Evolutionary conservation across 2,329 filamentous ascomycete genomes (phyloP), one percentile per base, ranked within the genome.

Genomic region (Westerdykella sp.): DNA sequence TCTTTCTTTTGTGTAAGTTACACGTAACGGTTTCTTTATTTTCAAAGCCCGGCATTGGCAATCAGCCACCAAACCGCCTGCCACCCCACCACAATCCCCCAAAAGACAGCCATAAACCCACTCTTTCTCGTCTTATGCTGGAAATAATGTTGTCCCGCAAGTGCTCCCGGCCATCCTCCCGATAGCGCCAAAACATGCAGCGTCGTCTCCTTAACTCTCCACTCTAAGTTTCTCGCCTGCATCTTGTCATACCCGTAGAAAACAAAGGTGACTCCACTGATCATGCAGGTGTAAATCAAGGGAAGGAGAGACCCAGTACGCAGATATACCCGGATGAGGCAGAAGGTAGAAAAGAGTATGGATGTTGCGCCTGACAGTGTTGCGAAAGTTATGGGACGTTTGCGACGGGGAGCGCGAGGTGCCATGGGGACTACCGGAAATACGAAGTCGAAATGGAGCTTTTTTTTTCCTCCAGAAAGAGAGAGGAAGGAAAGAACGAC

Each of bases 281-380:
- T 36, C 1, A 45, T 16, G 34, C 49, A 40, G 1, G 48, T 53
- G 38, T 57, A 65, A 3, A 44, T 34, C 14, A 54, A 6, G 0
- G 56, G 53, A 2, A 53, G 37, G 0, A 54, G 9, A 1, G 55
- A 54, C 2, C 46, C 47, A 30, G 55, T 49, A 36, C 38, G 18
- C 9, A 43, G 30, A 42, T 52, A 54, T 5, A 60, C 39, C 62
- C 66, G 44, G 63, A 74, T 9, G 69, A 77, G 46, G 67, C 73
- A 49, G 73, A 79, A 15, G 71, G 79, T 31, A 72, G 78, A 44
- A 74, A 84, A 41, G 62, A 79, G 18, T 73, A 84, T 46, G 3
- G 59, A 56, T 13, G 44, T 42, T 6, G 49, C 38, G 10, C 61
- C 63, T 5, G 50, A 47, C 6, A 48, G 23, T 7, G 61, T 62